These are phyloP conservation scores for Metschnikowia drakensbergensis DNA, from an alignment of 805 yeast species.

Conservation along the genomic window DNA sequence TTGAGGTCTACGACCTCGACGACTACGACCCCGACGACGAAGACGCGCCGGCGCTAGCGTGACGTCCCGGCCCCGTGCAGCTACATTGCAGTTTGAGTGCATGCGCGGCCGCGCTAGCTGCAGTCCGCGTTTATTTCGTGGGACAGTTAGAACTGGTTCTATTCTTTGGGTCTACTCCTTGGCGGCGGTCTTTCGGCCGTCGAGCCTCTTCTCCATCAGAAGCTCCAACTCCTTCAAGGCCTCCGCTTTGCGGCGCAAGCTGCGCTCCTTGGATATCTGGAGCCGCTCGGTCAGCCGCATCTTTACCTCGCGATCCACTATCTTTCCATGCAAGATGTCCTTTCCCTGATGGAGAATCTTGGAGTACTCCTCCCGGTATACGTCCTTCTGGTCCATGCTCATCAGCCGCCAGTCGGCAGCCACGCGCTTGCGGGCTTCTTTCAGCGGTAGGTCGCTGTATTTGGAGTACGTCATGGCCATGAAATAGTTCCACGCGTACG, in stretches of 20 bases:
- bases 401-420: slow-evolving; percentile 25
- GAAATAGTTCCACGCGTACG: slow-evolving; percentile 38
- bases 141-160: too few relatives aligned
- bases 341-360: slow-evolving; percentile 25
- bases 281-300: slow-evolving; percentile 9
- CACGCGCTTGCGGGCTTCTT: slow-evolving; percentile 15
- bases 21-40: slow-evolving; percentile 25
- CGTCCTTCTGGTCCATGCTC: slow-evolving; percentile 26
- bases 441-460: slow-evolving; percentile 14
- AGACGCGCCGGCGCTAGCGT: slow-evolving; percentile 26
- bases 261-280: slow-evolving; percentile 11
- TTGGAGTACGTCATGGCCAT: slow-evolving; percentile 18
- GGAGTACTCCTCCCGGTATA: slow-evolving; percentile 26
- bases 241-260: slow-evolving; percentile 14
- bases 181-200: too few relatives aligned
- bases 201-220: neutral
- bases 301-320: slow-evolving; percentile 27
- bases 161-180: too few relatives aligned
- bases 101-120: too few relatives aligned
- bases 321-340: slow-evolving; percentile 27
- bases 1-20: slow-evolving; percentile 24
- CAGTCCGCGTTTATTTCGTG: too few relatives aligned
- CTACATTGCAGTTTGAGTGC: too few relatives aligned
- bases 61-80: too few relatives aligned
- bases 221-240: slow-evolving; percentile 6